A percentile compares a stretch with the other conserved stretches of the same genome.
These are phyloP conservation scores for Xylaria acuta DNA, from an alignment of 495 filamentous ascomycete genomes.

Conservation along the genomic window DNA sequence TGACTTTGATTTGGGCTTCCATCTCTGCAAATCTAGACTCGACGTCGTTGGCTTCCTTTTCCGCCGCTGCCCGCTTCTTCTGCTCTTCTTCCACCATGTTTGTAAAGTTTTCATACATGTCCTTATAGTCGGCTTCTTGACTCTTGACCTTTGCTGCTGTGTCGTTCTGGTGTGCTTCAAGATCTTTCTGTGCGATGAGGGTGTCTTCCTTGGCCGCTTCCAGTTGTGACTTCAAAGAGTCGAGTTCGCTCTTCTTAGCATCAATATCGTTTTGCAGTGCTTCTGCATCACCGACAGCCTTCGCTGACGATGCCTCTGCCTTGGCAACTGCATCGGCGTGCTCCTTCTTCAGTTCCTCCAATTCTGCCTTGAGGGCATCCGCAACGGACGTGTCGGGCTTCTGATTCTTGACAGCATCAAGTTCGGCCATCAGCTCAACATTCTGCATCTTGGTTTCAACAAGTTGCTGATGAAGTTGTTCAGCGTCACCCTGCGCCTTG, in stretches of 20 bases:
- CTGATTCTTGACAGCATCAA: slow-evolving; percentile 58
- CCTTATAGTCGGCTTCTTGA: slow-evolving; percentile 59
- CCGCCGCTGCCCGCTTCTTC: slow-evolving; percentile 44
- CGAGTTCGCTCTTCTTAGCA: slow-evolving; percentile 35
- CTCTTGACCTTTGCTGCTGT: slow-evolving; percentile 52
- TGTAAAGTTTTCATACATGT: slow-evolving; percentile 59
- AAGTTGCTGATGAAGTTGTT: slow-evolving; percentile 54
- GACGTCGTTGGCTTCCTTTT: slow-evolving; percentile 46
- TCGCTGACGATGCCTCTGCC: slow-evolving; percentile 32
- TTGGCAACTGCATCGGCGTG: slow-evolving; percentile 43
- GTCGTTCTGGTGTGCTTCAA: slow-evolving; percentile 52
- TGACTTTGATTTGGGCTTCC: slow-evolving; percentile 54
- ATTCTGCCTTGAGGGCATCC: slow-evolving; percentile 50
- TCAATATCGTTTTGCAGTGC: slow-evolving; percentile 35
- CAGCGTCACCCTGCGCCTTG: slow-evolving; percentile 50
- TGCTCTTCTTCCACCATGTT: slow-evolving; percentile 57
- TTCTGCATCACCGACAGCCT: slow-evolving; percentile 30
- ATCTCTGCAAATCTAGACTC: slow-evolving; percentile 53
- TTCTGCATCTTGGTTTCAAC: slow-evolving; percentile 62
- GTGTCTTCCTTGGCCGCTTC: slow-evolving; percentile 45
- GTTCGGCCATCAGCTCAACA: slow-evolving; percentile 58
- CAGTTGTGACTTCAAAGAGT: slow-evolving; percentile 41
- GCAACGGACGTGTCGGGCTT: slow-evolving; percentile 58
- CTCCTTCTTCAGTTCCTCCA: slow-evolving; percentile 46
- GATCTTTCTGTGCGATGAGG: slow-evolving; percentile 49